These are phyloP conservation scores for Lactifluus volemus DNA, from an alignment of 768 basidiomycete genomes.

Conservation along the genomic window DNA sequence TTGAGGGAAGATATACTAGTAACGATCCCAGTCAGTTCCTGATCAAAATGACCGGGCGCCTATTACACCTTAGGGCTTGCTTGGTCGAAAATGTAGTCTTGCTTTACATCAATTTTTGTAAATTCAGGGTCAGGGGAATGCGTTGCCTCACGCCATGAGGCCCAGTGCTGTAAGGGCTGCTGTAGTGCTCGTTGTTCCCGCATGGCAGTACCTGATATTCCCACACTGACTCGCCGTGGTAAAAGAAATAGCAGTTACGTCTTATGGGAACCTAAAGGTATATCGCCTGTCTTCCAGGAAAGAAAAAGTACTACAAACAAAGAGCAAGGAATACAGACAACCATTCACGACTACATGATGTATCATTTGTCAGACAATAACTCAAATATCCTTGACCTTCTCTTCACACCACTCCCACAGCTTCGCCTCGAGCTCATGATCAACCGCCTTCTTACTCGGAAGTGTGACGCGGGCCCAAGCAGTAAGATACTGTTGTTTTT, in stretches of 20 bases:
- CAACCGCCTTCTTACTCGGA: neutral
- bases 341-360: too few relatives aligned
- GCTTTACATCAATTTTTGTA: too few relatives aligned
- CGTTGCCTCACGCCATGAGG: too few relatives aligned
- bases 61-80: too few relatives aligned
- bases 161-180: too few relatives aligned
- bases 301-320: neutral
- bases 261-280: neutral
- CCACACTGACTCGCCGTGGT: neutral
- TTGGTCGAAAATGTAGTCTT: too few relatives aligned
- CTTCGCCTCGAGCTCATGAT: neutral
- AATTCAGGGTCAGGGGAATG: too few relatives aligned
- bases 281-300: neutral
- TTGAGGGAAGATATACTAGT: neutral
- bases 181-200: too few relatives aligned
- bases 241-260: neutral
- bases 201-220: neutral
- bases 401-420: slow-evolving; percentile 3
- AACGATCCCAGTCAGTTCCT: too few relatives aligned
- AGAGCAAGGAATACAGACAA: too few relatives aligned
- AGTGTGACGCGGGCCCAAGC: neutral
- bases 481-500: neutral
- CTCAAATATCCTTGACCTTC: neutral
- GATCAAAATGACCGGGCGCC: too few relatives aligned
- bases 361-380: too few relatives aligned